Percentiles rank a stretch among this genome's conserved stretches.
Conservation (phyloP, 768 basidiomycete species). For the Phanerochaete sordida region DNA sequence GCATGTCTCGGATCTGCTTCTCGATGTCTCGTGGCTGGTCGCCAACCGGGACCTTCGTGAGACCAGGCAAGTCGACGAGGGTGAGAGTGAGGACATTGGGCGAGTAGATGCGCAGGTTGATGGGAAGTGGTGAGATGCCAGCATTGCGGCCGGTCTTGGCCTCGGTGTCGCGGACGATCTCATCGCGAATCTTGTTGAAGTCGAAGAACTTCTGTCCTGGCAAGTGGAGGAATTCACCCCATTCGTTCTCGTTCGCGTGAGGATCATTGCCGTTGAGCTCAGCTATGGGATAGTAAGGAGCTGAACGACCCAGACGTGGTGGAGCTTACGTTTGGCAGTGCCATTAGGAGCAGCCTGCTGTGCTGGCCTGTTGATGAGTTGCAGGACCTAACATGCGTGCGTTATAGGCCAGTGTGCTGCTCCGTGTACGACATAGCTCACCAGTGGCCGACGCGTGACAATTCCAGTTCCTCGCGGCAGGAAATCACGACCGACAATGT, state of each 20-base stretch:
- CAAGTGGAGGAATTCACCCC: constrained; percentile 98
- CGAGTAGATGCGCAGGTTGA: constrained; percentile 96
- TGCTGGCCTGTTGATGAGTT: constrained; percentile 86
- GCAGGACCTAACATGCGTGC: constrained; percentile 60
- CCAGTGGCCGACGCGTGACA: constrained; percentile 94
- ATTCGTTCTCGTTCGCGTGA: constrained; percentile 87
- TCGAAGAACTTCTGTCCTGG: constrained; percentile 98
- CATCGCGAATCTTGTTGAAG: constrained; percentile 94
- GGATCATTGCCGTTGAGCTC: constrained; percentile 57
- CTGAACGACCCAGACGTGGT: background rate
- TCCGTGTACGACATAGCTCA: constrained; percentile 33
- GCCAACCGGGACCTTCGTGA: constrained; percentile 93
- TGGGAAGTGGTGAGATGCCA: constrained; percentile 94
- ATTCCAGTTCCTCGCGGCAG: constrained; percentile 98
- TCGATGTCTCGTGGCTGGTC: constrained; percentile 98
- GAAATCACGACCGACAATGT: constrained; percentile 98
- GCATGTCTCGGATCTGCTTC: constrained; percentile 95
- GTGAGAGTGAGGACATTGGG: constrained; percentile 97
- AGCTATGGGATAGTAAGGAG: constrained; percentile 14
- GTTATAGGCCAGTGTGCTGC: background rate
- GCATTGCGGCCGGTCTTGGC: constrained; percentile 98
- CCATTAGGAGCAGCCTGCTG: constrained; percentile 42
- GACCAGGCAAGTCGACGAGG: constrained; percentile 93
- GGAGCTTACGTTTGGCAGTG: background rate
- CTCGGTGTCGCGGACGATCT: constrained; percentile 96